Conservation (phyloP, 768 basidiomycete species). For the Leucogyrophana mollusca region DNA sequence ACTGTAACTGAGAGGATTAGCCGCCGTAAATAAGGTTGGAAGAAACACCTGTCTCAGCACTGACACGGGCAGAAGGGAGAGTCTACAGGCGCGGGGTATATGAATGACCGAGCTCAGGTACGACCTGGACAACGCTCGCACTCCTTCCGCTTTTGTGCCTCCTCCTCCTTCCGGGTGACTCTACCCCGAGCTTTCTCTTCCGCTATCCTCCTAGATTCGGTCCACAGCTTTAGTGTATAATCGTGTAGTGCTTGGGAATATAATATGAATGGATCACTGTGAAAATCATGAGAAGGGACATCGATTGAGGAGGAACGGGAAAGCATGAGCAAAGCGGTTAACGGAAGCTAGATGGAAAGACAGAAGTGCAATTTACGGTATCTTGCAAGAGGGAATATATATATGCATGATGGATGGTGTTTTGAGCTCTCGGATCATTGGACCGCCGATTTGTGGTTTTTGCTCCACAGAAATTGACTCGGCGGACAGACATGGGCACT, state of each 20-base stretch:
- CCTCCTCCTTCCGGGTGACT: conserved; percentile 24
- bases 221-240: conserved; percentile 67
- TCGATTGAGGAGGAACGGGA: conserved; percentile 6
- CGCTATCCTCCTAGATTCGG: conserved; percentile 57
- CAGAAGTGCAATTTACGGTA: conserved; percentile 8
- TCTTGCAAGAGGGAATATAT: conserved; percentile 22
- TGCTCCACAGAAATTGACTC: conserved; percentile 24
- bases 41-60: no score
- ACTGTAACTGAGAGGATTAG: no score
- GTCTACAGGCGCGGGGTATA: no score
- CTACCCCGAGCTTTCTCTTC: conserved; percentile 47
- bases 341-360: conserved; percentile 16
- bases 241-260: conserved; percentile 68
- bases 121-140: conserved; percentile 4
- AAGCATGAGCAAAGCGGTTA: conserved; percentile 2
- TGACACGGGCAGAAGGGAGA: no score
- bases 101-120: no score
- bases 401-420: conserved; percentile 22
- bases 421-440: conserved; percentile 21
- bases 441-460: conserved; percentile 15
- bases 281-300: neutral
- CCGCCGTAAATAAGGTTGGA: no score
- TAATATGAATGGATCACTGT: conserved; percentile 39
- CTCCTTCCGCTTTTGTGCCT: conserved; percentile 22
- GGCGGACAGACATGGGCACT: conserved; percentile 4